Percentiles rank a stretch among this genome's conserved stretches.
Evolutionary conservation across 805 yeast genomes (phyloP).

Genomic region (Wickerhamomyces bovis): DNA sequence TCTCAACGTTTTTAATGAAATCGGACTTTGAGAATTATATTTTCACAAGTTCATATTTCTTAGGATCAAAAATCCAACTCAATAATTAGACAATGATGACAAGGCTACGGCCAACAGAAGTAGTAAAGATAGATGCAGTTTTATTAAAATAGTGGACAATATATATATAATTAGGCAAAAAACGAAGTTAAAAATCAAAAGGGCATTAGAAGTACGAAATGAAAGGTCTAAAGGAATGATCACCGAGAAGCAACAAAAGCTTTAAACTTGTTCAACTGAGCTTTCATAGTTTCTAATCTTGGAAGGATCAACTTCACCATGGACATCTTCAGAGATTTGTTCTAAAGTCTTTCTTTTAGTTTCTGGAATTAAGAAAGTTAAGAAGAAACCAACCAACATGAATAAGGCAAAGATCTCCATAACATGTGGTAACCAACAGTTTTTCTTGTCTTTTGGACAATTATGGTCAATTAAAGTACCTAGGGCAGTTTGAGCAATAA

Average conservation of each 20-base stretch:
- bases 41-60: too few relatives aligned
- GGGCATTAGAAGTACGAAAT: neutral
- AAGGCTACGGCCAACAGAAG: too few relatives aligned
- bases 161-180: neutral
- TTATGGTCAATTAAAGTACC: constrained; percentile 80
- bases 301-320: constrained; percentile 65
- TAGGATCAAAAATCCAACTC: too few relatives aligned
- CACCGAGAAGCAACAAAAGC: neutral
- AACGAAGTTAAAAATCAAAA: neutral
- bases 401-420: constrained; percentile 91
- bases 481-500: constrained; percentile 80
- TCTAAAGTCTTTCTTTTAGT: constrained; percentile 89
- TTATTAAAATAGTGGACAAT: neutral
- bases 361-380: constrained; percentile 74
- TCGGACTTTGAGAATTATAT: too few relatives aligned
- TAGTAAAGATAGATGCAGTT: neutral
- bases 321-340: constrained; percentile 73
- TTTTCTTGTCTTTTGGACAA: constrained; percentile 48
- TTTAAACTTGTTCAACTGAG: constrained; percentile 16
- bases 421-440: constrained; percentile 86
- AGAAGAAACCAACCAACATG: constrained; percentile 74
- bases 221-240: neutral
- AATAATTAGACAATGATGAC: too few relatives aligned
- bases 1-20: too few relatives aligned
- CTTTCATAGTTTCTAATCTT: constrained; percentile 21